Percentiles rank a stretch among this genome's conserved stretches.
Evolutionary conservation across 805 yeast species (phyloP).

Genomic region (Candida orba): DNA sequence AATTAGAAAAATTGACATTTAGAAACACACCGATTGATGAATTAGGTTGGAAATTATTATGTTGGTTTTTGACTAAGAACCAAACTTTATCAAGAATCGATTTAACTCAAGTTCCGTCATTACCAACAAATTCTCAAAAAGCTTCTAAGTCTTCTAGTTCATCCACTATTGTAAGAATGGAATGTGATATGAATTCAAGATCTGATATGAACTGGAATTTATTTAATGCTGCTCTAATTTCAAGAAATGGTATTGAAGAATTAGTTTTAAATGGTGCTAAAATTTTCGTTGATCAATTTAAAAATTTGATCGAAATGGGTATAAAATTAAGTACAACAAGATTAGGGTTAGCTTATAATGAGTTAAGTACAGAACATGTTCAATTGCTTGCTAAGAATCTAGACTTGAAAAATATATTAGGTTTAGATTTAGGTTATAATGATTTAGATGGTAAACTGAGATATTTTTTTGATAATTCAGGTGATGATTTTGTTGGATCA

Average conservation of each 20-base stretch:
- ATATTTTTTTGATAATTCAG: conserved; percentile 22
- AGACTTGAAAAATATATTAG: conserved; percentile 39
- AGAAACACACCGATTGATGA: conserved; percentile 71
- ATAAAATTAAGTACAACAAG: conserved; percentile 49
- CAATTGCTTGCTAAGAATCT: conserved; percentile 56
- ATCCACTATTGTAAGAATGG: conserved; percentile 29
- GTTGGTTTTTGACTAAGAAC: conserved; percentile 69
- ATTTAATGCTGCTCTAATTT: conserved; percentile 65
- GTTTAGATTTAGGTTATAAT: conserved; percentile 81
- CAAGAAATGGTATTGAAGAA: conserved; percentile 76
- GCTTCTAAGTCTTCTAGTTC: conserved; percentile 30
- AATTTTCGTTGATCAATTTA: conserved; percentile 46
- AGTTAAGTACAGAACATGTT: conserved; percentile 51
- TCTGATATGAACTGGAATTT: conserved; percentile 79
- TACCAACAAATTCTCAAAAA: conserved; percentile 32
- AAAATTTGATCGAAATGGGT: conserved; percentile 56
- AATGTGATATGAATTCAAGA: conserved; percentile 34
- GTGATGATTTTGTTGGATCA: conserved; percentile 19
- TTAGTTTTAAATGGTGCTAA: conserved; percentile 77
- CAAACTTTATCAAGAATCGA: conserved; percentile 53
- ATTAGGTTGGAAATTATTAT: conserved; percentile 75
- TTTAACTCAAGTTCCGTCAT: conserved; percentile 44
- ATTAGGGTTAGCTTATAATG: conserved; percentile 77
- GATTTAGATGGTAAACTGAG: conserved; percentile 39
- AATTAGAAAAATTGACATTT: conserved; percentile 65